A percentile compares a stretch with the other conserved stretches of the same genome.
phyloP scores from a whole-genome alignment of 78 protist species.

The Paulinella micropora region DNA sequence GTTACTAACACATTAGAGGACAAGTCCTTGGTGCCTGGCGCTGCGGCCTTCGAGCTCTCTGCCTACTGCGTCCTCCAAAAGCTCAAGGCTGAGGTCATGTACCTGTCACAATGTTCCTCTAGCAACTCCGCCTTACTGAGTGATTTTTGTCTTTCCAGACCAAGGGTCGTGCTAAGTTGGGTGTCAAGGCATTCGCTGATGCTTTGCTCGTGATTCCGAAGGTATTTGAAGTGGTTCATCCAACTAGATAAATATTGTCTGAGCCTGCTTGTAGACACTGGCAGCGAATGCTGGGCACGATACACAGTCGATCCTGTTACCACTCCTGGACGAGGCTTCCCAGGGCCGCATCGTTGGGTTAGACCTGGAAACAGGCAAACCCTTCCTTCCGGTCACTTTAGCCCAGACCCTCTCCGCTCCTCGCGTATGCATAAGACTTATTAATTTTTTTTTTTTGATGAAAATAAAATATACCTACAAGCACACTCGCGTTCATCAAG shows the following conservation, averaged over 20 bases:
- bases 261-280: too few species aligned
- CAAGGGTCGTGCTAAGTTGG: conserved; percentile 48
- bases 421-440: neutral
- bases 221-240: conserved; percentile 6
- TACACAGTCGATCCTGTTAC: conserved; percentile 67
- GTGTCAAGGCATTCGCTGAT: conserved; percentile 90
- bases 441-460: neutral
- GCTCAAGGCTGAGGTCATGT: conserved; percentile 4
- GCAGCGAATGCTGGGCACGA: conserved; percentile 90
- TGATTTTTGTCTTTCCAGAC: neutral
- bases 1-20: conserved; percentile 89
- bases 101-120: neutral
- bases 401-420: neutral
- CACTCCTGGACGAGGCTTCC: conserved; percentile 35
- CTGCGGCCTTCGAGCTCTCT: conserved; percentile 89
- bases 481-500: too few species aligned
- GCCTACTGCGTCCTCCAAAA: conserved; percentile 50
- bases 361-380: neutral
- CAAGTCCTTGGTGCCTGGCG: conserved; percentile 79
- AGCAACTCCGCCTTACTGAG: neutral
- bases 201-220: conserved; percentile 90
- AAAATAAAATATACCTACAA: too few species aligned
- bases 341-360: neutral
- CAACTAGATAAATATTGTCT: too few species aligned
- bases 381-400: neutral